phyloP scores from a whole-genome alignment of 345 rosid genomes.

The Salix exigua region DNA sequence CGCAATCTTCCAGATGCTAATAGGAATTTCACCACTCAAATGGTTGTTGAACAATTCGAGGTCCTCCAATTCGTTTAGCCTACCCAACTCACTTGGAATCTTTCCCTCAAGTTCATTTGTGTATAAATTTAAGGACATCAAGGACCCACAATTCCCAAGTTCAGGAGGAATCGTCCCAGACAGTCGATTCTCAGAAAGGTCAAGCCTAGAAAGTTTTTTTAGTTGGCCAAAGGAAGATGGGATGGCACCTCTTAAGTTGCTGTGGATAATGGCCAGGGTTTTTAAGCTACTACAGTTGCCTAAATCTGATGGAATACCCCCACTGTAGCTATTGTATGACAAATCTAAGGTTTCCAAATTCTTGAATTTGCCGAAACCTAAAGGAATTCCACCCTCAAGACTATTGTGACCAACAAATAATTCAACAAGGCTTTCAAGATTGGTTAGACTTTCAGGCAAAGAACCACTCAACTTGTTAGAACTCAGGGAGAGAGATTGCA shows the following conservation, averaged over 20 bases:
- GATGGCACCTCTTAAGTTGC: slow-evolving; percentile 54
- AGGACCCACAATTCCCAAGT: slow-evolving; percentile 64
- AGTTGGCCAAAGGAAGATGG: slow-evolving; percentile 68
- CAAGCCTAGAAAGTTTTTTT: slow-evolving; percentile 37
- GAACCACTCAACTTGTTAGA: slow-evolving; percentile 49
- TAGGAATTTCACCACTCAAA: slow-evolving; percentile 67
- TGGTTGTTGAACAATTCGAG: slow-evolving; percentile 57
- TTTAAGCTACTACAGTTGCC: slow-evolving; percentile 56
- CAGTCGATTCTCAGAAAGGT: slow-evolving; percentile 60
- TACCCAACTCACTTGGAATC: slow-evolving; percentile 58
- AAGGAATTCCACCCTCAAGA: slow-evolving; percentile 46
- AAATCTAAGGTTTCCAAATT: slow-evolving; percentile 46
- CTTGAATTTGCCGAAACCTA: slow-evolving; percentile 43
- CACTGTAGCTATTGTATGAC: slow-evolving; percentile 55
- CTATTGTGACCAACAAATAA: slow-evolving; percentile 40
- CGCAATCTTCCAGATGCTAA: slow-evolving; percentile 61
- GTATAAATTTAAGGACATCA: slow-evolving; percentile 37
- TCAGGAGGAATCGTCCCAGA: slow-evolving; percentile 66
- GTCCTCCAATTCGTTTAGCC: slow-evolving; percentile 42
- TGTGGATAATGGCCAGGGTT: slow-evolving; percentile 31
- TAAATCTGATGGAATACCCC: slow-evolving; percentile 54
- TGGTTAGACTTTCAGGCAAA: slow-evolving; percentile 52
- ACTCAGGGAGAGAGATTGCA: slow-evolving; percentile 43
- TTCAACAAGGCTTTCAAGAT: slow-evolving; percentile 48
- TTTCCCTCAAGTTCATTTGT: slow-evolving; percentile 61